Conservation (phyloP, 768 basidiomycete genomes). For the Lentinula aciculospora region DNA sequence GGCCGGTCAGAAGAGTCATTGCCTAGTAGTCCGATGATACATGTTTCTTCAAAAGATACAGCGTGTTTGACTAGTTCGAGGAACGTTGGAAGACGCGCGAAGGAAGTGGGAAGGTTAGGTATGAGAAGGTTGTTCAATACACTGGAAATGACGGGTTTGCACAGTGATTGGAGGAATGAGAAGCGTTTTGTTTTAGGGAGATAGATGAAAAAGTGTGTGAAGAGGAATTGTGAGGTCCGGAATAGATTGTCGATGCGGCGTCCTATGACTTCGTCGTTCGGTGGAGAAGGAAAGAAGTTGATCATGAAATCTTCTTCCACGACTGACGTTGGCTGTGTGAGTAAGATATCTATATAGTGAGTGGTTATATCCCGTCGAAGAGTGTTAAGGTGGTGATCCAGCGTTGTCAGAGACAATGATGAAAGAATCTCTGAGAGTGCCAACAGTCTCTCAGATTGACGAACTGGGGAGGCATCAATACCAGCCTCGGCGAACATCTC, state of each 20-base stretch:
- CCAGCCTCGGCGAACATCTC: not conserved
- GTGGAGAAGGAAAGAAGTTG: conserved; percentile 40
- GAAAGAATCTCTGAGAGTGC: conserved; percentile 49
- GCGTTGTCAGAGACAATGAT: conserved; percentile 49
- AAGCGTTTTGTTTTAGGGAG: conserved; percentile 42
- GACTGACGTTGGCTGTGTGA: conserved; percentile 47
- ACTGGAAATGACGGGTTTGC: conserved; percentile 52
- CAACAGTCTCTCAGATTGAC: conserved; percentile 45
- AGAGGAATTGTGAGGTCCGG: conserved; percentile 57
- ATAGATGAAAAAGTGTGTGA: conserved; percentile 46
- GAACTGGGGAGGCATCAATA: conserved; percentile 36
- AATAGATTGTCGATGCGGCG: conserved; percentile 52
- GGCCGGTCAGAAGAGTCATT: conserved; percentile 41
- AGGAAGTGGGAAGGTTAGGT: conserved; percentile 63
- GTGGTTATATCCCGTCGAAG: conserved; percentile 60
- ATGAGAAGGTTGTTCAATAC: conserved; percentile 64
- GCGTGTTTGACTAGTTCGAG: conserved; percentile 52
- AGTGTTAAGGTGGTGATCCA: conserved; percentile 51
- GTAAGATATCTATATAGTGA: conserved; percentile 53
- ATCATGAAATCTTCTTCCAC: conserved; percentile 37
- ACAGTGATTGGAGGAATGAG: conserved; percentile 51
- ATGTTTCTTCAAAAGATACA: conserved; percentile 59
- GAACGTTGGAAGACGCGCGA: conserved; percentile 55
- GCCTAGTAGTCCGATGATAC: conserved; percentile 44
- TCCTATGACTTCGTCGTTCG: conserved; percentile 28